Conservation (phyloP, 2,329 filamentous ascomycete species). For the Aureobasidium sp. region DNA sequence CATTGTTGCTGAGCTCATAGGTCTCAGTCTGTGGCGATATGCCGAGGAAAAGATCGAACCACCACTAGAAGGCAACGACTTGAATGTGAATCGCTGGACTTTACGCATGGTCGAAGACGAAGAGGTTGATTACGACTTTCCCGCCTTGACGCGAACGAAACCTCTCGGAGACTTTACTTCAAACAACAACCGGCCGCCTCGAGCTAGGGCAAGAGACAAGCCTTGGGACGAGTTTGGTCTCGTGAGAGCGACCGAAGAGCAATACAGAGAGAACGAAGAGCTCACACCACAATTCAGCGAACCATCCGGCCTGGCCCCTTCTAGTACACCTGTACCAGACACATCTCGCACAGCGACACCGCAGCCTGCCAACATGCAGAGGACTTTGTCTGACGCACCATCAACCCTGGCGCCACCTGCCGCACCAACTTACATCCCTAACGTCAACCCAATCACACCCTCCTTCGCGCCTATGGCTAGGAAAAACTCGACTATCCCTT, state of each 20-base stretch:
- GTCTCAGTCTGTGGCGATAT: constrained; percentile 70
- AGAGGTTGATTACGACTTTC: constrained; percentile 80
- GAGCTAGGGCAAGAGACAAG: constrained; percentile 63
- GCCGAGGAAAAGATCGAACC: constrained; percentile 69
- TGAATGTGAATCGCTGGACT: constrained; percentile 76
- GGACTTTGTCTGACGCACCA: constrained; percentile 17
- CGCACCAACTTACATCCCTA: constrained; percentile 32
- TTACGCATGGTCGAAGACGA: constrained; percentile 78
- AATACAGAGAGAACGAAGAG: constrained; percentile 62
- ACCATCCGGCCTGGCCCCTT: constrained; percentile 33
- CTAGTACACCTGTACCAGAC: constrained; percentile 13
- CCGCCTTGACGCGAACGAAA: constrained; percentile 66
- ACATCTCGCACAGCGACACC: constrained; percentile 18
- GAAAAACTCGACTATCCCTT: constrained; percentile 37
- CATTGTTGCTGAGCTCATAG: constrained; percentile 74
- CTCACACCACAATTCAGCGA: constrained; percentile 60
- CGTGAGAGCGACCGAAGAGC: constrained; percentile 61
- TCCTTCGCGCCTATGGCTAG: constrained; percentile 41
- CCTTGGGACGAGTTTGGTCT: constrained; percentile 79
- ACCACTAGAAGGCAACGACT: constrained; percentile 55
- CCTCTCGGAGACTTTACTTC: constrained; percentile 70
- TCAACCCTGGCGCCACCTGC: constrained; percentile 21
- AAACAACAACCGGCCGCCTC: constrained; percentile 63
- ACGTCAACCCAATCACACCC: constrained; percentile 46
- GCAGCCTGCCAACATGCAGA: constrained; percentile 17